Evolutionary conservation across 176 grass and related monocot genomes (phyloP).

Genomic region (Carex parvula): DNA sequence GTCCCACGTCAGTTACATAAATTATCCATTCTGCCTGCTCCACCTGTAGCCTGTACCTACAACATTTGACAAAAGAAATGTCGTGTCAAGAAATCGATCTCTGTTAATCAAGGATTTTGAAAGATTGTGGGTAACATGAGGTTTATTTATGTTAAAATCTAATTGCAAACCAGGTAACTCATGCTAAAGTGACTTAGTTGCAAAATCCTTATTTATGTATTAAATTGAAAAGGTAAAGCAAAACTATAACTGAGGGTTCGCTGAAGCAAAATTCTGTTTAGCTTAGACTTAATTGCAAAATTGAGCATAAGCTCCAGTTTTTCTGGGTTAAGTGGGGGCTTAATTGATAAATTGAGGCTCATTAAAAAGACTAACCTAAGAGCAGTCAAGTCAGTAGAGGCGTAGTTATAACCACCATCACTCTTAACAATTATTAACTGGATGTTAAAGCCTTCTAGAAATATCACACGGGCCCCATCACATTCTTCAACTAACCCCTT

Average conservation of each 20-base stretch:
- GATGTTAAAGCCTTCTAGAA: slow-evolving; percentile 67
- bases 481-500: slow-evolving; percentile 76
- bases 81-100: slow-evolving; percentile 8
- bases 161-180: neutral
- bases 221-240: neutral
- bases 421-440: slow-evolving; percentile 92
- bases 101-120: neutral
- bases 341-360: neutral
- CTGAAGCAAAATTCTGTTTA: neutral
- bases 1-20: slow-evolving; percentile 93
- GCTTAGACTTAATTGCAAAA: neutral
- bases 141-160: neutral
- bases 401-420: slow-evolving; percentile 92
- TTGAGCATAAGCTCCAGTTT: neutral
- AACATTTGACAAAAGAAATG: slow-evolving; percentile 28
- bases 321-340: neutral
- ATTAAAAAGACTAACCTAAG: slow-evolving; percentile 51
- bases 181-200: neutral
- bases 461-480: slow-evolving; percentile 71
- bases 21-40: slow-evolving; percentile 98
- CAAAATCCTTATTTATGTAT: too few species aligned
- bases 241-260: slow-evolving; percentile 1
- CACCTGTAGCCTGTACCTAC: slow-evolving; percentile 66
- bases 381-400: slow-evolving; percentile 85
- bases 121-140: neutral